Base-by-base conservation (phyloP, 371 early-diverging fungal genomes). In the Vairimorpha apis region DNA sequence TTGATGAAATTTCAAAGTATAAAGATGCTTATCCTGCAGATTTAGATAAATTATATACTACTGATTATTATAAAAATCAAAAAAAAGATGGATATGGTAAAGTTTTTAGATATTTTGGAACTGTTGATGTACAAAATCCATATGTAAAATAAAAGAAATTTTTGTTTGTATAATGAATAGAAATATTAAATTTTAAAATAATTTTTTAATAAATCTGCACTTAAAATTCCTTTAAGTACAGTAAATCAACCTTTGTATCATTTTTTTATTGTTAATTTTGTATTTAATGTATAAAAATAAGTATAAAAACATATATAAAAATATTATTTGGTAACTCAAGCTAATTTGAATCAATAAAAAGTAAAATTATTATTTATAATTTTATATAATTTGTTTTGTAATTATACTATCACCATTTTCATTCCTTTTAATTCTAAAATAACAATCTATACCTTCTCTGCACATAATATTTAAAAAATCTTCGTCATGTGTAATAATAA, bases 401-500 rank as follows among this genome's bases (percentile, higher is more conserved):
- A 81, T 75, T 12, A 35, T 37, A 33, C 79, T 77, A 45, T 72
- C 63, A 12, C 78, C 75, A 10, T 62, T 45, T n/a, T 23, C 37
- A 72, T 82, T 73, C 73, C 84, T 78, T 47, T 51, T 66, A 29
- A 83, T 14, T 25, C 77, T 72, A 63, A 82, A 83, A 65, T 76
- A 82, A 18, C 2, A 32, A 45, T 82, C 81, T 32, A 65, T 27
- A 10, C 70, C 65, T 45, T 72, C 74, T 63, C 87, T 84, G 21
- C 90, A 90, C 29, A 99, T 71, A 70, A 88, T 81, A 62, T 89
- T 86, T 74, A 95, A 87, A 85, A 99, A 99, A 30, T 90, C 89
- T 79, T 95, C 97, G 83, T 99, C 99, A 80, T 99, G 99, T 13
- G 99, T 97, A 74, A 99, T 98, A 35, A 99, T 86, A 41, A 99